phyloP scores from a whole-genome alignment of 371 early-diverging fungal species.

The Smittium culicis region DNA sequence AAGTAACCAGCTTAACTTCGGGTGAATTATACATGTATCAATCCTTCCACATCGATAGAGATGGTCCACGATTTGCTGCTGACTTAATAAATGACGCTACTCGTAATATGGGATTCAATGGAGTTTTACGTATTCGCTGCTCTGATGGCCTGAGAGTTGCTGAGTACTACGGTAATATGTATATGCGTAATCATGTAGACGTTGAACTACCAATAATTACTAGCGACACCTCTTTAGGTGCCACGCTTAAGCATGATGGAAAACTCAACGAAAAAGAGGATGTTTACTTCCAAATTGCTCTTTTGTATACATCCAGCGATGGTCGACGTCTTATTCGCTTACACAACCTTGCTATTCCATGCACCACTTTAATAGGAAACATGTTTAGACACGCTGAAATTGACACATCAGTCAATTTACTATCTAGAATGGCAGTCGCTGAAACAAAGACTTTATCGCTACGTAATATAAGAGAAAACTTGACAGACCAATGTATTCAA shows the following conservation, averaged over 20 bases:
- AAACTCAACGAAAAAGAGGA: conserved; percentile 70
- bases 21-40: conserved; percentile 70
- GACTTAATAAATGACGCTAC: conserved; percentile 53
- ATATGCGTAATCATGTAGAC: conserved; percentile 80
- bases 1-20: conserved; percentile 67
- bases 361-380: conserved; percentile 55
- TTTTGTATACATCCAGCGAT: conserved; percentile 72
- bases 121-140: conserved; percentile 73
- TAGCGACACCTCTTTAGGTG: conserved; percentile 66
- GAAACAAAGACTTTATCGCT: conserved; percentile 48
- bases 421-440: conserved; percentile 60
- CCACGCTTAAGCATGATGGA: conserved; percentile 71
- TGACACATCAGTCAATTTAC: conserved; percentile 75
- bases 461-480: conserved; percentile 61
- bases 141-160: conserved; percentile 73
- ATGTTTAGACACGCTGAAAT: conserved; percentile 83
- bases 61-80: conserved; percentile 48
- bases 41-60: conserved; percentile 50
- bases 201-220: conserved; percentile 79
- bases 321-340: conserved; percentile 94
- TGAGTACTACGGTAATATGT: conserved; percentile 86
- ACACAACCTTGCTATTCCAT: conserved; percentile 73
- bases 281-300: conserved; percentile 91
- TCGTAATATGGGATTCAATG: conserved; percentile 77
- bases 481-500: conserved; percentile 76